These are phyloP conservation scores for Dendrocalamus sinicus DNA, from an alignment of 176 grass and related monocot species.

Conservation along the genomic window DNA sequence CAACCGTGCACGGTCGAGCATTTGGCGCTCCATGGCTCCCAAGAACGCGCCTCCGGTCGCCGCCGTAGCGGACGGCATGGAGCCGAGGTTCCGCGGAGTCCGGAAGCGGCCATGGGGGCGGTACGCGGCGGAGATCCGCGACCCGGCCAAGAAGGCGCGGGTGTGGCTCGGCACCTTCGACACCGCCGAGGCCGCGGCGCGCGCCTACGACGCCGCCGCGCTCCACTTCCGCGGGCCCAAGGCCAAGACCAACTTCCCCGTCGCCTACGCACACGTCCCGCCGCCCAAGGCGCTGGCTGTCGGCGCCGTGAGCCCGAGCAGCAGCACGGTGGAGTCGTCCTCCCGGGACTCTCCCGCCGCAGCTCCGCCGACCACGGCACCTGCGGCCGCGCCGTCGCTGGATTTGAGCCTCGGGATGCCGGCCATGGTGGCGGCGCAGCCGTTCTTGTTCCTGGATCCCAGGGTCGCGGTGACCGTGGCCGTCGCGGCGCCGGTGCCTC, in stretches of 20 bases:
- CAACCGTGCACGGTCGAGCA: not conserved
- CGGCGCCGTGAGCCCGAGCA: conserved; percentile 50
- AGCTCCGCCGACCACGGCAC: conserved; percentile 30
- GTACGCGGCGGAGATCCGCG: conserved; percentile 92
- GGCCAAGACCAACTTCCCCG: conserved; percentile 85
- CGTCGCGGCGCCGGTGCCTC: conserved; percentile 38
- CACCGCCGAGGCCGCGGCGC: conserved; percentile 81
- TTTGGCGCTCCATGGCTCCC: conserved; percentile 60
- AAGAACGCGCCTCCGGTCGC: conserved; percentile 21
- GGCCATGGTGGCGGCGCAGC: conserved; percentile 39
- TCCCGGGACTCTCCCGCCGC: conserved; percentile 51
- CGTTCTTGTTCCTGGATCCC: conserved; percentile 60
- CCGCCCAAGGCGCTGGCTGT: conserved; percentile 7
- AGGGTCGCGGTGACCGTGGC: conserved; percentile 59
- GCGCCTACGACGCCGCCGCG: conserved; percentile 81
- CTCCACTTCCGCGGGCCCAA: conserved; percentile 85
- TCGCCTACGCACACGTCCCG: conserved; percentile 25
- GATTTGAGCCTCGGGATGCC: conserved; percentile 54
- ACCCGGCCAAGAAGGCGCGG: conserved; percentile 73
- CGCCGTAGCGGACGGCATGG: conserved; percentile 34
- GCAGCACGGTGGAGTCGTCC: conserved; percentile 82
- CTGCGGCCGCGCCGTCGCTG: conserved; percentile 34
- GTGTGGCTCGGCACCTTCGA: conserved; percentile 99
- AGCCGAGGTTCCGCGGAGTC: conserved; percentile 82
- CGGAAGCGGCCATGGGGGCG: conserved; percentile 86